These are phyloP conservation scores for Zygoascus biomembranicola DNA, from an alignment of 805 yeast genomes.

Conservation along the genomic window DNA sequence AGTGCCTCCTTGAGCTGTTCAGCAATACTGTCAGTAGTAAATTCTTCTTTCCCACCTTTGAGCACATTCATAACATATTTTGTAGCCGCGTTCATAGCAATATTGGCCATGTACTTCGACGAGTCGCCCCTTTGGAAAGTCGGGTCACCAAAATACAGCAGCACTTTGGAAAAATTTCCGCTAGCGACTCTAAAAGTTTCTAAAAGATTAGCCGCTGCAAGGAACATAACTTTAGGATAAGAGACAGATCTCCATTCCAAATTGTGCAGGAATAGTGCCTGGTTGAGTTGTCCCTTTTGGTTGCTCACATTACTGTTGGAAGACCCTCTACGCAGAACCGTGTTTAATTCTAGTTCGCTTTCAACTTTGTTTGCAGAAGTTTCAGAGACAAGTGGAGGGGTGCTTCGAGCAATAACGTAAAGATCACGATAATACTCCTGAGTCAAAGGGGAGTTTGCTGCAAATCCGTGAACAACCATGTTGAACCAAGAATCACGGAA, in stretches of 20 bases:
- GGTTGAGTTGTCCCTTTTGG: slow-evolving; percentile 42
- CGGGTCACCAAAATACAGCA: slow-evolving; percentile 81
- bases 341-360: slow-evolving; percentile 84
- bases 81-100: slow-evolving; percentile 51
- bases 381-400: slow-evolving; percentile 85
- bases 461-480: slow-evolving; percentile 81
- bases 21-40: slow-evolving; percentile 52
- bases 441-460: slow-evolving; percentile 43
- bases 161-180: slow-evolving; percentile 73
- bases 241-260: slow-evolving; percentile 49
- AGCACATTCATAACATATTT: slow-evolving; percentile 48
- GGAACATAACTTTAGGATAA: slow-evolving; percentile 74
- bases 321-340: slow-evolving; percentile 82
- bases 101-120: slow-evolving; percentile 56
- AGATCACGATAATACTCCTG: slow-evolving; percentile 41
- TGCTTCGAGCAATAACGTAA: slow-evolving; percentile 66
- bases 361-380: slow-evolving; percentile 75
- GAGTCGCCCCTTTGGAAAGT: slow-evolving; percentile 61
- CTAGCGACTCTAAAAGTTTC: slow-evolving; percentile 66
- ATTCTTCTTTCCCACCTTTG: slow-evolving; percentile 45
- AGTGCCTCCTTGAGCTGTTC: slow-evolving; percentile 62
- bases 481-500: slow-evolving; percentile 94
- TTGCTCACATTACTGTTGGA: slow-evolving; percentile 71
- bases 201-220: slow-evolving; percentile 70
- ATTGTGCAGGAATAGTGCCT: slow-evolving; percentile 38